Base-by-base conservation (phyloP, 2,329 filamentous ascomycete species). In the Hirsutella thompsonii region DNA sequence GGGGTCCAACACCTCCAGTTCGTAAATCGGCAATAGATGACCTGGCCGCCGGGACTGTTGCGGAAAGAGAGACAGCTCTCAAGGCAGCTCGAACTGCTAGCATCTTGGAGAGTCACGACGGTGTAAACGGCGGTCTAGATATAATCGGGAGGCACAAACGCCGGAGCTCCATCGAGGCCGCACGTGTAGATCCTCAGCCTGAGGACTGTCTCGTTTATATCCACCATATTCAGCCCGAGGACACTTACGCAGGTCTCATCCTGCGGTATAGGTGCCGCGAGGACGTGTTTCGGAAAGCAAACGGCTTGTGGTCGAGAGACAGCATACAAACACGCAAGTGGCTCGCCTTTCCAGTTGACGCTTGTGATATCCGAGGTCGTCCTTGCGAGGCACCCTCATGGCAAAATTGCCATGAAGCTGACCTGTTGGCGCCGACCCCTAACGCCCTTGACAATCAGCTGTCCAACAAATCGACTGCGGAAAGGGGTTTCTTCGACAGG, bases 281-380 rank as follows among this genome's bases (percentile, higher is more conserved):
- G 42, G 82, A 89, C 37, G 74, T 83, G 2, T 80, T 98, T 49
- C 75, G 86, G 44, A 92, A 85, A 57, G 80, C 87, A 32, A 98
- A 98, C 57, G 79, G 92, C 10, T 79, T 98, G 54, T 98, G 92
- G 92, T 86, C 88, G 6, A 86, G 88, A 47, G 92, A 96, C 56
- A 87, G 79, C 47, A 82, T 96, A 29, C 90, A 95, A 57, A 77
- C 80, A 37, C 79, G 89, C 44, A 85, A 85, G 53, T 81, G 77
- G 47, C 72, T 98, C 14, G 72, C 89, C 8, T 66, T 98, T 40
- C 92, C 92, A 0, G 86, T 96, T 4, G 89, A 94, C 58, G 83
- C 86, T 33, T 96, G 90, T 58, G 80, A 83, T 34, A 70, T 89
- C 34, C 92, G 88, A 55, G 88, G 90, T 23, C 74, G 79, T 39